Conservation (phyloP, 2,329 filamentous ascomycete genomes). For the Mariannaea sp. region DNA sequence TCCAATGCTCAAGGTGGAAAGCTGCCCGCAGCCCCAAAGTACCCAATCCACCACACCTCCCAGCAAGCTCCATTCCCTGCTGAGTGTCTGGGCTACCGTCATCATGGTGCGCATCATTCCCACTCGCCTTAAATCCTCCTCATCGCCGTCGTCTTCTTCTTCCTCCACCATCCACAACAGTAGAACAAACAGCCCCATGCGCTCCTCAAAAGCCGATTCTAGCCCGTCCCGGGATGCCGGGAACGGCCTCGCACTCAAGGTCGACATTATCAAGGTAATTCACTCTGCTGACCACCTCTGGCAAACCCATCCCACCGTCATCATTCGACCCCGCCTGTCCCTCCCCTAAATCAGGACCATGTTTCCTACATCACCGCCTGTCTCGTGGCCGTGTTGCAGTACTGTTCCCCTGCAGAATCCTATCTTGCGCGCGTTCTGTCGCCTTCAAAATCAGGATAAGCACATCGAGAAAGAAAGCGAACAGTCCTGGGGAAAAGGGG, state of each 20-base stretch:
- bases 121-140: constrained; percentile 54
- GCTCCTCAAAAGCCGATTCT: constrained; percentile 51
- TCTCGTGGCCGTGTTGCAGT: background rate
- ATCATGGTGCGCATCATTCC: constrained; percentile 64
- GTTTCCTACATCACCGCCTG: constrained; percentile 9
- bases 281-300: background rate
- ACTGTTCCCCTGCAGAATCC: background rate
- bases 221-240: constrained; percentile 43
- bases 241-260: constrained; percentile 56
- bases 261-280: constrained; percentile 56
- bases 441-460: background rate
- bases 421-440: background rate
- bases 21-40: too few relatives aligned
- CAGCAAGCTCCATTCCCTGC: too few relatives aligned
- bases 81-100: constrained; percentile 4
- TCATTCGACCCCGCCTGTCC: constrained; percentile 13
- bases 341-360: constrained; percentile 3
- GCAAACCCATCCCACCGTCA: background rate
- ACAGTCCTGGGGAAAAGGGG: too few relatives aligned
- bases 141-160: constrained; percentile 47
- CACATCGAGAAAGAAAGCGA: too few relatives aligned
- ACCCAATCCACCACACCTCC: too few relatives aligned
- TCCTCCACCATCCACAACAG: constrained; percentile 48
- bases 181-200: constrained; percentile 54
- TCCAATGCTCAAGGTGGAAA: too few relatives aligned